Evolutionary conservation across 352 stramenopile species (phyloP).

Genomic region (Pythium insidiosum): DNA sequence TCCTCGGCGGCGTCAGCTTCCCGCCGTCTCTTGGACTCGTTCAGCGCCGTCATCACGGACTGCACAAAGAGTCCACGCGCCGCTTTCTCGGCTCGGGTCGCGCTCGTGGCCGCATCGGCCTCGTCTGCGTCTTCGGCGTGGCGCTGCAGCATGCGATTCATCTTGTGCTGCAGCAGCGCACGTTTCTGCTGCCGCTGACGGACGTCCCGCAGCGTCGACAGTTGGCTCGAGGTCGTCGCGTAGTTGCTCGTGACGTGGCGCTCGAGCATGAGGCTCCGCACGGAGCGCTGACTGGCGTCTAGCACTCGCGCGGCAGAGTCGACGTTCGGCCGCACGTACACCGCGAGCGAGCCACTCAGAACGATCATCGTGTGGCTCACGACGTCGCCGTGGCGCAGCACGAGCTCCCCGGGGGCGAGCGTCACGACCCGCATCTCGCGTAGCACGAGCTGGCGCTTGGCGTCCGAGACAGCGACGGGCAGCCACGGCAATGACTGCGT

Average conservation of each 20-base stretch:
- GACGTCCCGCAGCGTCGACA: slow-evolving; percentile 18
- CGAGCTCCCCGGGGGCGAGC: slow-evolving; percentile 26
- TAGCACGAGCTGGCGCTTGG: slow-evolving; percentile 32
- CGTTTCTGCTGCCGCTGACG: slow-evolving; percentile 12
- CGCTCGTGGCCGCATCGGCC: background rate
- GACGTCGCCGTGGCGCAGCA: slow-evolving; percentile 28
- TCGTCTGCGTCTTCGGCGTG: no score
- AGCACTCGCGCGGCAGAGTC: slow-evolving; percentile 25
- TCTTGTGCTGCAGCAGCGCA: slow-evolving; percentile 9
- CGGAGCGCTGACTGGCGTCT: slow-evolving; percentile 43
- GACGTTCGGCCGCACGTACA: slow-evolving; percentile 32
- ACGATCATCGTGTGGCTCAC: slow-evolving; percentile 42
- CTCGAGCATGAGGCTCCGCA: slow-evolving; percentile 48
- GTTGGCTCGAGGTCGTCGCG: slow-evolving; percentile 53
- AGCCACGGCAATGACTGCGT: slow-evolving; percentile 22
- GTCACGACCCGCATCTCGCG: slow-evolving; percentile 20
- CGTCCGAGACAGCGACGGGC: slow-evolving; percentile 7
- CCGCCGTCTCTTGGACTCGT: slow-evolving; percentile 15
- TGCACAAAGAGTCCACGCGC: slow-evolving; percentile 26
- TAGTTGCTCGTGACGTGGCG: slow-evolving; percentile 57
- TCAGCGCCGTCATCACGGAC: slow-evolving; percentile 43
- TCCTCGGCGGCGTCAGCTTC: background rate
- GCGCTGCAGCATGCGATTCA: slow-evolving; percentile 9
- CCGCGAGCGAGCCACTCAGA: slow-evolving; percentile 26
- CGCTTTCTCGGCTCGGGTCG: background rate